phyloP scores from a whole-genome alignment of 768 basidiomycete genomes.

The Kwoniella sp. region DNA sequence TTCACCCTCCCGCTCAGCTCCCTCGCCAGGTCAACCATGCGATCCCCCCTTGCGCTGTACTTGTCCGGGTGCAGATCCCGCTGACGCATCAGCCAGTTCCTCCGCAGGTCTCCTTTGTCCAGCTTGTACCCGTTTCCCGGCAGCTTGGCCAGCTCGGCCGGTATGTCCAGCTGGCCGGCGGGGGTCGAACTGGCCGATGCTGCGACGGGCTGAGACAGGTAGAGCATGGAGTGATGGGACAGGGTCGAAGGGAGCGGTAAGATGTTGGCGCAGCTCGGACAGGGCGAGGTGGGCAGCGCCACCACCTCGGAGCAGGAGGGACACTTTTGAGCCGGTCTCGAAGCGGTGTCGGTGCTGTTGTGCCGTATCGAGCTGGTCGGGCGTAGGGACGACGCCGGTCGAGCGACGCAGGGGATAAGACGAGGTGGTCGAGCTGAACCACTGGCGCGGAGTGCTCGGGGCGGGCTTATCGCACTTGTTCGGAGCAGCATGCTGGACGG shows the following conservation, averaged over 20 bases:
- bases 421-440: no score
- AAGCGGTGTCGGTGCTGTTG: background rate
- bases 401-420: no score
- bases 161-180: conserved; percentile 19
- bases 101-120: conserved; percentile 60
- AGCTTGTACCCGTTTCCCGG: conserved; percentile 57
- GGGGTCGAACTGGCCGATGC: conserved; percentile 53
- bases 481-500: no score
- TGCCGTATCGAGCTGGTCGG: no score
- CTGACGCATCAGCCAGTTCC: conserved; percentile 67
- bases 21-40: conserved; percentile 55
- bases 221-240: conserved; percentile 67
- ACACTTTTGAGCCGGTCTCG: conserved; percentile 52
- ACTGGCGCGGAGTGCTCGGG: no score
- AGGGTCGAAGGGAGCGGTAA: conserved; percentile 57
- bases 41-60: conserved; percentile 66
- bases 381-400: no score
- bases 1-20: conserved; percentile 74
- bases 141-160: conserved; percentile 25
- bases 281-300: conserved; percentile 67
- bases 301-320: conserved; percentile 62
- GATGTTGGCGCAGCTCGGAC: conserved; percentile 65
- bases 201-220: conserved; percentile 55
- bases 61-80: conserved; percentile 78
- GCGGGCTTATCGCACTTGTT: no score